Conservation (phyloP, 768 basidiomycete species). For the Suillus placidus region DNA sequence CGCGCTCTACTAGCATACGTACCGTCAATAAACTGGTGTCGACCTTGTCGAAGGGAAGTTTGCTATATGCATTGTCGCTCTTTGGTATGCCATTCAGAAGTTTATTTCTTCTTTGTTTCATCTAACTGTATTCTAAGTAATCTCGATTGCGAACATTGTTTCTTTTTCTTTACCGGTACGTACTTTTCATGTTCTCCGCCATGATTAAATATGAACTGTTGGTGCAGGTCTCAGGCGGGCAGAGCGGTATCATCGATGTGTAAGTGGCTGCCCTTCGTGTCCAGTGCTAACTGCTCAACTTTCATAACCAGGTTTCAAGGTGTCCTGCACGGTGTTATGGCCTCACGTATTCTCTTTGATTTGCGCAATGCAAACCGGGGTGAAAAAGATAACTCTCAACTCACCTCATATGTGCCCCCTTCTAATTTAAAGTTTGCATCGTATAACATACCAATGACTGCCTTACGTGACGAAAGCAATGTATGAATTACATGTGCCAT, state of each 20-base stretch:
- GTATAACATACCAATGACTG: background rate
- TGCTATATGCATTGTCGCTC: conserved; percentile 15
- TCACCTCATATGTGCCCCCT: background rate
- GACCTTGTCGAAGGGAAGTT: conserved; percentile 13
- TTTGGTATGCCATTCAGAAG: conserved; percentile 3
- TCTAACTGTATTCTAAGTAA: conserved; percentile 3
- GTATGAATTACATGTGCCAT: background rate
- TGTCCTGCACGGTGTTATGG: conserved; percentile 17
- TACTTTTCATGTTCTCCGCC: background rate
- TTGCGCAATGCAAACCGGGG: conserved; percentile 6
- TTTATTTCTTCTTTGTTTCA: background rate
- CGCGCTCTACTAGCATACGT: background rate
- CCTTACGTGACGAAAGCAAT: background rate
- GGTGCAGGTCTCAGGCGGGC: conserved; percentile 9
- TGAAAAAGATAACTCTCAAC: background rate
- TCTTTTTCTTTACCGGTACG: conserved; percentile 17
- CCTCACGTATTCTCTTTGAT: conserved; percentile 18
- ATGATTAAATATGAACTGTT: background rate
- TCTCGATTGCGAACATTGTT: conserved; percentile 12
- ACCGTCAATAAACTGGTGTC: background rate
- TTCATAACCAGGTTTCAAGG: conserved; percentile 13
- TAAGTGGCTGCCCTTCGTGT: conserved; percentile 7
- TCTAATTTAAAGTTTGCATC: conserved; percentile 12
- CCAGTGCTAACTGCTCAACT: background rate
- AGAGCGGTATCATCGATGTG: conserved; percentile 15